These are phyloP conservation scores for Starmerella roubikii DNA, from an alignment of 805 yeast genomes.

Conservation along the genomic window DNA sequence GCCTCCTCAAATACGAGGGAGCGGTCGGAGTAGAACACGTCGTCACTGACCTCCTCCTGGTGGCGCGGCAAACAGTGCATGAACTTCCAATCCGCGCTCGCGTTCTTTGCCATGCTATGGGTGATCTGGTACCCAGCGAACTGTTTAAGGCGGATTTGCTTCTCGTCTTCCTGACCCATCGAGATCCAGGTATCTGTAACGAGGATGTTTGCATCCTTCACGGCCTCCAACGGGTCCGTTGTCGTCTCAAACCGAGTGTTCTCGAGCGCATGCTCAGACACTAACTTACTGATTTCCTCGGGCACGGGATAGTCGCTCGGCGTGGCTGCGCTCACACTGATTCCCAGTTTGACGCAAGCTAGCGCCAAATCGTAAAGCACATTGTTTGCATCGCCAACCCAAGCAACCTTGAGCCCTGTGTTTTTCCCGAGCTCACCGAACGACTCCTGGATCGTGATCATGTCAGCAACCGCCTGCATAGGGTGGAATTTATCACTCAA, in stretches of 20 bases:
- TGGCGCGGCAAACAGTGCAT: slow-evolving; percentile 98
- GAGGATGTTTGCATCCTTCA: slow-evolving; percentile 58
- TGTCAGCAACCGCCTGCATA: slow-evolving; percentile 84
- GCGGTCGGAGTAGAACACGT: slow-evolving; percentile 69
- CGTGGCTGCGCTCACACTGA: slow-evolving; percentile 69
- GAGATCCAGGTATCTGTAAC: slow-evolving; percentile 97
- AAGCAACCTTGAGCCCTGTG: slow-evolving; percentile 57
- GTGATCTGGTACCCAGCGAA: slow-evolving; percentile 82
- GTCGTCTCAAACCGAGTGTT: slow-evolving; percentile 38
- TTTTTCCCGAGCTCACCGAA: slow-evolving; percentile 12
- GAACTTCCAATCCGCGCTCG: slow-evolving; percentile 61
- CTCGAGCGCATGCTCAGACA: slow-evolving; percentile 38
- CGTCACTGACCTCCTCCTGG: slow-evolving; percentile 85
- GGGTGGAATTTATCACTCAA: slow-evolving; percentile 91
- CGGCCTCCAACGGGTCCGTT: slow-evolving; percentile 64
- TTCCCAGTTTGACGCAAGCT: slow-evolving; percentile 75
- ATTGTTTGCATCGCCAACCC: slow-evolving; percentile 96
- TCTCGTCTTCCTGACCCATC: slow-evolving; percentile 92
- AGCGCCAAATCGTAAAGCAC: slow-evolving; percentile 87
- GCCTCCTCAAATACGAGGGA: slow-evolving; percentile 92
- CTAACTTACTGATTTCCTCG: slow-evolving; percentile 38
- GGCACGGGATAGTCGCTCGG: slow-evolving; percentile 64
- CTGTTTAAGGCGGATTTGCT: slow-evolving; percentile 53
- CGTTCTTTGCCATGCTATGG: slow-evolving; percentile 43
- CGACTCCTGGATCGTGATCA: slow-evolving; percentile 67